Evolutionary conservation across 2,329 filamentous ascomycete species (phyloP), one percentile per base, ranked within the genome.

Genomic region (Paracoccidioides brasiliensis): DNA sequence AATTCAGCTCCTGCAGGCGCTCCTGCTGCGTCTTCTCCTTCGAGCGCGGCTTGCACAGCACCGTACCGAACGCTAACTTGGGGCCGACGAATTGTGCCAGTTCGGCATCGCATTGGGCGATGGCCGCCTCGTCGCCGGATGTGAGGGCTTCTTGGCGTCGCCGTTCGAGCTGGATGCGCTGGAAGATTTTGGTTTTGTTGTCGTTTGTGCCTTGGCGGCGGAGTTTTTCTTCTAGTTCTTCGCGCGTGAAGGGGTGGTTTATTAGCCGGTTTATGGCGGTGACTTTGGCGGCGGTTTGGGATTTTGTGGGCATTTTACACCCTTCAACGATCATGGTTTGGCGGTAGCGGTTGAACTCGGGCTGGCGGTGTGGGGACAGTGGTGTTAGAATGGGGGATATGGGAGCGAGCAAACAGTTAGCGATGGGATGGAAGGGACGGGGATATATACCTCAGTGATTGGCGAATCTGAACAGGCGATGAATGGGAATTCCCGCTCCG

Each of bases 401-500:
- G 30, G n/a, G 1, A 45, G 3, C 22, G 32, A 2, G 2, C 2
- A 22, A 22, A 22, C 22, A 22, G 22, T 22, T 22, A 22, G 22
- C 22, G 22, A 22, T 22, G 22, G 22, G 22, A 2, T 22, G 22
- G 22, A 22, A 22, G 22, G 22, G 22, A 22, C 2, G 22, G 22
- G 28, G 28, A n/a, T 33, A 68, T 77, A 60, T 74, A 88, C 86
- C 70, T 93, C 89, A n/a, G 86, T 88, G 65, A 97, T 87, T 44
- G 79, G 77, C 52, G 84, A 82, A 68, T 95, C 90, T 0, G 93
- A 97, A 67, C 91, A 90, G 59, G 85, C 85, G 59, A 93, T 85
- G 70, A 97, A 96, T 4, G 90, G 90, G 73, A 90, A 96, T 40
- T 90, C 83, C 67, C 85, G 86, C 66, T 89, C 80, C 0, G 86